Evolutionary conservation across 768 basidiomycete species (phyloP).

Genomic region (Ramaria sp.): DNA sequence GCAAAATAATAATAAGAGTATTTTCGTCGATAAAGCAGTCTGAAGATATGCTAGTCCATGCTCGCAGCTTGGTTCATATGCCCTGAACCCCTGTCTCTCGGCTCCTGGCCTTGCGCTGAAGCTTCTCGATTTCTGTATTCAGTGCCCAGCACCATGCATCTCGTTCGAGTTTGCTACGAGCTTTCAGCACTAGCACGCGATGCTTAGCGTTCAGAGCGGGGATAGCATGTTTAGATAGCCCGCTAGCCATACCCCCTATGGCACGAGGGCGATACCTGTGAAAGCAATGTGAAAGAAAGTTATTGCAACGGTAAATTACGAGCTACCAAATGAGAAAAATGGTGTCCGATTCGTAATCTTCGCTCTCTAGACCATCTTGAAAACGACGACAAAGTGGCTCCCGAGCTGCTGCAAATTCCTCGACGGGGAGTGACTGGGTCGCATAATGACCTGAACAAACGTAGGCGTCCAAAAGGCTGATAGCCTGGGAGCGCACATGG

Average conservation of each 20-base stretch:
- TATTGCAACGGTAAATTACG: not conserved
- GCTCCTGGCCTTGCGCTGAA: conserved; percentile 46
- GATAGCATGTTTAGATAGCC: conserved; percentile 5
- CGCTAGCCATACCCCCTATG: not conserved
- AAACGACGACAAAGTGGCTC: conserved; percentile 60
- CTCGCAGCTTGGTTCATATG: conserved; percentile 17
- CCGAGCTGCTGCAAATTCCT: conserved; percentile 41
- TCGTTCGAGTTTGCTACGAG: conserved; percentile 76
- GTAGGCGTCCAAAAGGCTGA: conserved; percentile 64
- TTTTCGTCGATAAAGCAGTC: no score
- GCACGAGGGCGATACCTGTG: conserved; percentile 14
- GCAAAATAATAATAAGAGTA: no score
- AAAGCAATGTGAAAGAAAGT: not conserved
- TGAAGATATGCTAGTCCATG: no score
- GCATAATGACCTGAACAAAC: conserved; percentile 82
- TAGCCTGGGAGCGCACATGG: conserved; percentile 38
- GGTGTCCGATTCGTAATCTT: conserved; percentile 82
- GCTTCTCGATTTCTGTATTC: conserved; percentile 80
- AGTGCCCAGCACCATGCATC: conserved; percentile 95
- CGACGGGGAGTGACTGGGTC: conserved; percentile 43
- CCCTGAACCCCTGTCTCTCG: conserved; percentile 60
- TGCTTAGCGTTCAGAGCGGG: conserved; percentile 38
- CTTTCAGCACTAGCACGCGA: conserved; percentile 55
- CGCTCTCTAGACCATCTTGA: conserved; percentile 79
- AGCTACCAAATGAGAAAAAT: conserved; percentile 70